Evolutionary conservation across 345 rosid species (phyloP).

Genomic region (Rhizophora mangle): DNA sequence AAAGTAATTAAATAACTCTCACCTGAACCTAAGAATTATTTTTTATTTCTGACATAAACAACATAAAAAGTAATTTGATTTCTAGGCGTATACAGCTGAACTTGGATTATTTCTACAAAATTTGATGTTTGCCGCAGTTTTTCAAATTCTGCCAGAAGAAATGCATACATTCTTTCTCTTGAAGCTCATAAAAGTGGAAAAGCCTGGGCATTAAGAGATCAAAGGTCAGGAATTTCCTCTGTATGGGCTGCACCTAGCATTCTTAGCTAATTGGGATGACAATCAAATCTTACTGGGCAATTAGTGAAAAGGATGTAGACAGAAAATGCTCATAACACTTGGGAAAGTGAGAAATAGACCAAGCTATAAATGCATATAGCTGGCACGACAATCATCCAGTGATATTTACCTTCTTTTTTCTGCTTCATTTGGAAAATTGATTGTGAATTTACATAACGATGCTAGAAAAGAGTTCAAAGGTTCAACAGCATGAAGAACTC

Average conservation of each 20-base stretch:
- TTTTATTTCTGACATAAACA: no score
- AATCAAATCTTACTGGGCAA: background rate
- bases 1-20: no score
- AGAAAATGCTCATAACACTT: background rate
- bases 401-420: constrained; percentile 66
- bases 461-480: constrained; percentile 96
- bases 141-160: background rate
- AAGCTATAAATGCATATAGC: background rate
- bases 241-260: no score
- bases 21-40: no score
- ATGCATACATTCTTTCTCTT: no score
- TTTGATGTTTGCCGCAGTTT: no score
- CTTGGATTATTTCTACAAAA: no score
- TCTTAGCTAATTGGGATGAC: no score
- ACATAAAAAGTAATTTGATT: background rate
- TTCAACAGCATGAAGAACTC: constrained; percentile 92
- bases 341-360: background rate
- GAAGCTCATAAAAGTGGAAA: no score
- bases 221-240: no score
- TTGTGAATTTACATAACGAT: constrained; percentile 91
- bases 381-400: background rate
- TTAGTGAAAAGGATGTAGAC: background rate
- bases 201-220: no score
- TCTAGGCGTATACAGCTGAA: background rate
- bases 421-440: constrained; percentile 69